Percentiles rank a stretch among this genome's conserved stretches.
phyloP scores from a whole-genome alignment of 805 yeast genomes.

The Peterozyma toletana region DNA sequence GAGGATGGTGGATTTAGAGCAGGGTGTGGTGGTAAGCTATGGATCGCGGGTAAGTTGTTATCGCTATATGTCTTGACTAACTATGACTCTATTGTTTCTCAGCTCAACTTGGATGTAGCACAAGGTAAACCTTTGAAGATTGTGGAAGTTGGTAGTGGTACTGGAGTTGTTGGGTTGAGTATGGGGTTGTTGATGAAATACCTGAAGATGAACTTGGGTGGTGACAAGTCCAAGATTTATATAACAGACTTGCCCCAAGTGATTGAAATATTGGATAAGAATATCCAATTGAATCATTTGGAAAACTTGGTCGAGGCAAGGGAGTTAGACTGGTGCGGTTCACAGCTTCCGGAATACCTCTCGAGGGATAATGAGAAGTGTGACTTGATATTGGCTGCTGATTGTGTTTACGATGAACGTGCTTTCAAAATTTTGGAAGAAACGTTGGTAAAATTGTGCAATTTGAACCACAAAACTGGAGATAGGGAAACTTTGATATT shows the following conservation, averaged over 20 bases:
- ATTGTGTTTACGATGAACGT: slow-evolving; percentile 48
- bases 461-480: slow-evolving; percentile 8
- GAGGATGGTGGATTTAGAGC: slow-evolving; percentile 48
- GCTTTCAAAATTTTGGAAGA: slow-evolving; percentile 45
- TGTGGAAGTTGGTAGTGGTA: slow-evolving; percentile 51
- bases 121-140: slow-evolving; percentile 16
- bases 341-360: slow-evolving; percentile 27
- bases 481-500: slow-evolving; percentile 32
- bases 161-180: slow-evolving; percentile 44
- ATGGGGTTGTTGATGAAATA: slow-evolving; percentile 22
- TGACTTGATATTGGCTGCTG: slow-evolving; percentile 50
- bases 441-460: slow-evolving; percentile 37
- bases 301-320: slow-evolving; percentile 28
- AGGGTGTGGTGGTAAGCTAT: slow-evolving; percentile 59
- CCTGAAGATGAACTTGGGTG: slow-evolving; percentile 6
- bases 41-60: slow-evolving; percentile 55
- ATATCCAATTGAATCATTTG: slow-evolving; percentile 33
- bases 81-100: slow-evolving; percentile 12
- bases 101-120: slow-evolving; percentile 11
- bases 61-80: slow-evolving; percentile 34
- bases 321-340: slow-evolving; percentile 40
- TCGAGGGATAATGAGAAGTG: slow-evolving; percentile 15
- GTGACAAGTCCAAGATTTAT: slow-evolving; percentile 25
- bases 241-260: slow-evolving; percentile 44
- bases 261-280: slow-evolving; percentile 38